Percentiles rank a stretch among this genome's conserved stretches.
phyloP scores from a whole-genome alignment of 2,329 filamentous ascomycete genomes.

The Trichophyton rubrum region DNA sequence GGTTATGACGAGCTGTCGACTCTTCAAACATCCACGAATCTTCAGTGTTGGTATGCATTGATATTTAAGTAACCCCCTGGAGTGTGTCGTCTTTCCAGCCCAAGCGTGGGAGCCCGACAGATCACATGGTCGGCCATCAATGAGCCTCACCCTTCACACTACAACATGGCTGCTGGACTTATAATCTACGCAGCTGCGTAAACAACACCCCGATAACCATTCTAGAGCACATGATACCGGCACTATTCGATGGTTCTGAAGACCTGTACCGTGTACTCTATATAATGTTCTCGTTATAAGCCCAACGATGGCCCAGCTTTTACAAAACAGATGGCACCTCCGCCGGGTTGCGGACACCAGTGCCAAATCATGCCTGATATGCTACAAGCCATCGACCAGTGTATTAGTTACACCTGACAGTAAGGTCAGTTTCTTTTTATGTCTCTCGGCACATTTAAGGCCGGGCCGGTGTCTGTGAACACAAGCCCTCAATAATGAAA shows the following conservation, averaged over 20 bases:
- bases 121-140: too few relatives aligned
- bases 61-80: too few relatives aligned
- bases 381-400: conserved; percentile 75
- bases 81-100: too few relatives aligned
- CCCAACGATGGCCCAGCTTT: conserved; percentile 13
- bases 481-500: not conserved
- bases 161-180: too few relatives aligned
- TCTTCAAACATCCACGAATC: too few relatives aligned
- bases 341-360: conserved; percentile 76
- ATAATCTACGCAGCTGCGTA: not conserved
- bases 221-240: not conserved
- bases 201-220: not conserved
- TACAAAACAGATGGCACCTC: conserved; percentile 72
- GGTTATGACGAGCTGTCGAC: too few relatives aligned
- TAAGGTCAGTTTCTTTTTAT: conserved; percentile 47
- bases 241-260: too few relatives aligned
- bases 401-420: conserved; percentile 83
- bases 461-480: not conserved
- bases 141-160: too few relatives aligned
- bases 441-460: not conserved
- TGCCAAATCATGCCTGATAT: conserved; percentile 76
- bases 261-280: too few relatives aligned
- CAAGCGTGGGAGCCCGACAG: too few relatives aligned
- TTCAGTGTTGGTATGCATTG: too few relatives aligned
- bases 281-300: not conserved